Base-by-base conservation (phyloP, 1,284 basidiomycete species). In the Ceratobasidium sp. region DNA sequence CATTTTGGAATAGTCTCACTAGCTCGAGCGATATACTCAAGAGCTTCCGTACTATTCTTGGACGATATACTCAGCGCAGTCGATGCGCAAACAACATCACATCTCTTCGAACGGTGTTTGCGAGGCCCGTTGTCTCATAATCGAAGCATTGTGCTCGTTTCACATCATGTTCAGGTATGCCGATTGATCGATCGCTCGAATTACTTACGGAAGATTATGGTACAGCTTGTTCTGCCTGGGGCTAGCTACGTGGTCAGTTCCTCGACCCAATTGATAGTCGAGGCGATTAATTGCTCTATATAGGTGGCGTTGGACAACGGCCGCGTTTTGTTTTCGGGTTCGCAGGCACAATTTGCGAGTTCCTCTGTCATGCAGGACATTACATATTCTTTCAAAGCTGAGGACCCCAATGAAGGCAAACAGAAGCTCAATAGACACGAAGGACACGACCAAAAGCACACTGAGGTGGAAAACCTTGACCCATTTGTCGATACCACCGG, bases 1-100 rank as follows among this genome's bases (percentile, higher is more conserved):
- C 12, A 52, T 10, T 55, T 20, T 18, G 0, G 38, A 38, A 38
- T 77, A 94, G 94, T 91, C 1, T 89, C 95, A 0, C 88, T 97
- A 7, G 97, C 97, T 35, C 92, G 97, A 77, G 97, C 97, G 0
- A 91, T 99, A 38, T 99, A 99, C 85, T 97, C 95, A 71, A 89
- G 95, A 38, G 97, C 97, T 10, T 92, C 93, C 0, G 87, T 94
- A 33, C 85, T 99, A 0, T 87, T 98, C 59, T 86, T 99, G 57
- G 97, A 99, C 82, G 97, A 99, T 82, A 94, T 97, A 71, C 87
- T 95, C 41, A 79, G 78, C 44, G 80, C 83, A 85, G 94, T 96
- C 75, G 95, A 96, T 82, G 94, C 95, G 0, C 95, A 96, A 81
- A 97, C 96, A 5, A 94, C 95, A 10, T 89, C 94, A 79, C 94